Base-by-base conservation (phyloP, 2,329 filamentous ascomycete species). In the Colletotrichum incanum region DNA sequence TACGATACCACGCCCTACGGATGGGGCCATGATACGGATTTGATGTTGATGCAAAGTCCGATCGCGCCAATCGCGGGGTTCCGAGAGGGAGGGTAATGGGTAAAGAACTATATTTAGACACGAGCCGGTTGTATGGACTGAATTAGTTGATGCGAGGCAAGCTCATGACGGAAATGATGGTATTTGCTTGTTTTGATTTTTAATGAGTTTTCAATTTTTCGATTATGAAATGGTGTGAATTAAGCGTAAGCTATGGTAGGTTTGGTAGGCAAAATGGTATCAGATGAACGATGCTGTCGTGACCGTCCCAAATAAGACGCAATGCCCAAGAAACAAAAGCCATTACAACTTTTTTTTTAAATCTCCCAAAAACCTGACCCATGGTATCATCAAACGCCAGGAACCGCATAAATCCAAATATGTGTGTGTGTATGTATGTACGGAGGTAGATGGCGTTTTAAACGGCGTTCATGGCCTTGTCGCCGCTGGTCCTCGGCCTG, bases 401-500 rank as follows among this genome's bases (percentile, higher is more conserved):
- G 26, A 50, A 64, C 20, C 52, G 45, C 49, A 54, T 55, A 52
- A 64, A 45, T n/a, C n/a, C 54, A 39, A 31, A 54, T 18, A 34
- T 41, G 37, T 54, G 26, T 23, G 20, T 34, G 23, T 23, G 26
- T 34, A 1, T 47, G 26, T 54, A 54, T 23, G 39, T 64, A 45
- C 49, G 26, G 47, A 41, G 37, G 16, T 18, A 7, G 4, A 34
- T 28, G 18, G 37, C 16, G 6, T 28, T 41, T 72, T 56, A 78
- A 20, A 77, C 77, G 18, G 75, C 75, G 49, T 76, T 71, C 9
- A 70, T 67, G 23, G 76, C 75, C 74, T 75, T 76, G 47, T 81
- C 78, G 65, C 75, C 76, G 47, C 78, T 76, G 68, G 76, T 78
- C 68, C 73, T 78, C 3, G 83, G 83, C 8, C 76, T 79, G 59